Percentiles rank a stretch among this genome's conserved stretches.
Evolutionary conservation across 345 rosid species (phyloP).

Genomic region (Carallia pectinifolia): DNA sequence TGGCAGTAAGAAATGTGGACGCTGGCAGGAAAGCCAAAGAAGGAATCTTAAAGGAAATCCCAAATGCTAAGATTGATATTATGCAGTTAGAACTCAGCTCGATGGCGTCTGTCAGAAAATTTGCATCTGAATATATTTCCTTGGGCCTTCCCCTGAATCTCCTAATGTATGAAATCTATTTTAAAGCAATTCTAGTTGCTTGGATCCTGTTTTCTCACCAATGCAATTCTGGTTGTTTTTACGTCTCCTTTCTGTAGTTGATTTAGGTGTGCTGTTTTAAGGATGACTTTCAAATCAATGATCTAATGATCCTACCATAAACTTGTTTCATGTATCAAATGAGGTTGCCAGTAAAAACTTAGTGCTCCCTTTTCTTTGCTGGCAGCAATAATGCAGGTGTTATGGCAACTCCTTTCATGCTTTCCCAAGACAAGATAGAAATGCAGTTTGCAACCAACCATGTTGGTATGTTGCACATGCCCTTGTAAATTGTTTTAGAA

Average conservation of each 20-base stretch:
- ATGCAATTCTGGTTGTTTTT: not conserved
- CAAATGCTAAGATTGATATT: slow-evolving; percentile 30
- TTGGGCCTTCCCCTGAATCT: slow-evolving; percentile 40
- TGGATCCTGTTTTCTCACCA: not conserved
- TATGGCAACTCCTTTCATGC: slow-evolving; percentile 36
- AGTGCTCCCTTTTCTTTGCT: not conserved
- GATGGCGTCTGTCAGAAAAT: slow-evolving; percentile 35
- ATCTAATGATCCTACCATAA: too few species aligned
- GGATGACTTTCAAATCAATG: not conserved
- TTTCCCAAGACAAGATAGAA: slow-evolving; percentile 35
- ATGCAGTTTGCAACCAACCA: slow-evolving; percentile 34
- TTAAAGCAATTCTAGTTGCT: not conserved
- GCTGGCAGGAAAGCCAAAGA: slow-evolving; percentile 34
- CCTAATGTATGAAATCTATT: slow-evolving; percentile 32
- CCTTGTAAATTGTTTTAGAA: not conserved
- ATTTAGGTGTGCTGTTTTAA: not conserved
- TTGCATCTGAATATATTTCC: slow-evolving; percentile 29
- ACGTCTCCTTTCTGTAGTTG: not conserved
- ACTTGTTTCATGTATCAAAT: too few species aligned
- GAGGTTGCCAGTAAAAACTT: not conserved
- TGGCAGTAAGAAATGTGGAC: slow-evolving; percentile 36
- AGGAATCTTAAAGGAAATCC: slow-evolving; percentile 29
- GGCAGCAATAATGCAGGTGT: slow-evolving; percentile 40
- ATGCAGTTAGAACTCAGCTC: slow-evolving; percentile 44
- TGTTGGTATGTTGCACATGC: slow-evolving; percentile 16